Evolutionary conservation across 2,329 filamentous ascomycete genomes (phyloP).

Genomic region (Beauveria asiatica): DNA sequence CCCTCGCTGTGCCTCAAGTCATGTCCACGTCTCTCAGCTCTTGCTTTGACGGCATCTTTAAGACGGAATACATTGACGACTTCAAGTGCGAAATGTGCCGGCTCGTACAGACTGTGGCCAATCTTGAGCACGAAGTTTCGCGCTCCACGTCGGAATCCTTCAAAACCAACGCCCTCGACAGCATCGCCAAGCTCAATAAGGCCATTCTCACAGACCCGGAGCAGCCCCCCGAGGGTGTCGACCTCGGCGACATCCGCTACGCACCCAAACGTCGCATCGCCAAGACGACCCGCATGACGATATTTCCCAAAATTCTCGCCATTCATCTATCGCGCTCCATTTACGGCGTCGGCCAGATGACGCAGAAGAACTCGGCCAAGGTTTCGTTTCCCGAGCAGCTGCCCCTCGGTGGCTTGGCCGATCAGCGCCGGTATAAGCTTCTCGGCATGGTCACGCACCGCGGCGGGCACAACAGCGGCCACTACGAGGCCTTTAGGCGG

Average conservation of each 20-base stretch:
- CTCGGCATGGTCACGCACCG: constrained; percentile 88
- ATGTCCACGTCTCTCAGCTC: constrained; percentile 71
- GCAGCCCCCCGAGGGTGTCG: constrained; percentile 59
- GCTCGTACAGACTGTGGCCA: constrained; percentile 66
- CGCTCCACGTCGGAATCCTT: constrained; percentile 45
- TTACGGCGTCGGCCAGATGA: constrained; percentile 67
- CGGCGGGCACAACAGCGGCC: constrained; percentile 89
- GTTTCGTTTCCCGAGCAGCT: constrained; percentile 86
- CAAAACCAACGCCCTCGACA: constrained; percentile 41
- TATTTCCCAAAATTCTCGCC: constrained; percentile 82
- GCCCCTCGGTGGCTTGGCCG: constrained; percentile 68
- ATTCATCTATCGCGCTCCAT: constrained; percentile 91
- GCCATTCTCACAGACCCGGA: constrained; percentile 80
- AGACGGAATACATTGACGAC: constrained; percentile 92
- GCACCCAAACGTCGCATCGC: constrained; percentile 79
- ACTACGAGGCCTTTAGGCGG: constrained; percentile 92
- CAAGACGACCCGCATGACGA: constrained; percentile 76
- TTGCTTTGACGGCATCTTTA: constrained; percentile 91
- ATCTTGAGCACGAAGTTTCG: constrained; percentile 51
- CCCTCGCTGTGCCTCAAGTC: constrained; percentile 80
- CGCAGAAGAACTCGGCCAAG: constrained; percentile 90
- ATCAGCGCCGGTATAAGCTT: constrained; percentile 73
- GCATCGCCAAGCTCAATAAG: constrained; percentile 56
- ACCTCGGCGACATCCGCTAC: constrained; percentile 62
- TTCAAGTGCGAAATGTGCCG: constrained; percentile 93